A percentile compares a stretch with the other conserved stretches of the same genome.
These are phyloP conservation scores for Amanita molliuscula DNA, from an alignment of 768 basidiomycete genomes.

Conservation along the genomic window DNA sequence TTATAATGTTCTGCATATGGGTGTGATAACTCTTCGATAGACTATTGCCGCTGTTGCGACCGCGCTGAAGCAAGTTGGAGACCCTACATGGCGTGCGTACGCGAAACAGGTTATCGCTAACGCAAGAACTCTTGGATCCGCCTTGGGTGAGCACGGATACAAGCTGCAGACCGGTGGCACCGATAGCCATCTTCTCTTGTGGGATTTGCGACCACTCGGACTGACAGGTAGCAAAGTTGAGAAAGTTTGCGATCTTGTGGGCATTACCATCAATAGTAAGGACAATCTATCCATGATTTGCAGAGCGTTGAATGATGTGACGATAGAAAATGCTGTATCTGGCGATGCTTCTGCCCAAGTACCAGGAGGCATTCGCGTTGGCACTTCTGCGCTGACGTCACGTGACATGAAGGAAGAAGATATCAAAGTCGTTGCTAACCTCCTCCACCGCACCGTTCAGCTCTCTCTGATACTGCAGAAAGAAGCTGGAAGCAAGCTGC, in stretches of 20 bases:
- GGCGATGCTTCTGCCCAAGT: constrained; percentile 94
- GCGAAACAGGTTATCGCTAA: constrained; percentile 93
- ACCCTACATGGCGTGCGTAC: constrained; percentile 84
- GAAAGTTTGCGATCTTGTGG: constrained; percentile 94
- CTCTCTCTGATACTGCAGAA: constrained; percentile 84
- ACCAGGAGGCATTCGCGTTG: constrained; percentile 95
- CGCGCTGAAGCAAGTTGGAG: constrained; percentile 80
- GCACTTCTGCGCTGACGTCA: constrained; percentile 89
- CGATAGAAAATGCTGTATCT: constrained; percentile 86
- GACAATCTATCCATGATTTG: constrained; percentile 6
- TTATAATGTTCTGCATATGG: neutral
- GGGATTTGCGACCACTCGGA: constrained; percentile 92
- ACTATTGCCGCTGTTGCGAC: constrained; percentile 95
- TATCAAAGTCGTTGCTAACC: constrained; percentile 76
- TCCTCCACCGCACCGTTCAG: constrained; percentile 93
- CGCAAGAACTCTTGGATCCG: constrained; percentile 63
- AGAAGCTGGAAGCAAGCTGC: constrained; percentile 87
- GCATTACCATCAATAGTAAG: constrained; percentile 94
- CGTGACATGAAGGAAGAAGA: constrained; percentile 88
- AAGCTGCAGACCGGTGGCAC: constrained; percentile 95
- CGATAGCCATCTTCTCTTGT: constrained; percentile 96
- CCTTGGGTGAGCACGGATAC: constrained; percentile 75
- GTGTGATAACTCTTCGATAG: constrained; percentile 23
- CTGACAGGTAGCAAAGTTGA: constrained; percentile 98
- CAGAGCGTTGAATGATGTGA: neutral